phyloP scores from a whole-genome alignment of 148 eudicot genomes.

The Diospyros kaki region DNA sequence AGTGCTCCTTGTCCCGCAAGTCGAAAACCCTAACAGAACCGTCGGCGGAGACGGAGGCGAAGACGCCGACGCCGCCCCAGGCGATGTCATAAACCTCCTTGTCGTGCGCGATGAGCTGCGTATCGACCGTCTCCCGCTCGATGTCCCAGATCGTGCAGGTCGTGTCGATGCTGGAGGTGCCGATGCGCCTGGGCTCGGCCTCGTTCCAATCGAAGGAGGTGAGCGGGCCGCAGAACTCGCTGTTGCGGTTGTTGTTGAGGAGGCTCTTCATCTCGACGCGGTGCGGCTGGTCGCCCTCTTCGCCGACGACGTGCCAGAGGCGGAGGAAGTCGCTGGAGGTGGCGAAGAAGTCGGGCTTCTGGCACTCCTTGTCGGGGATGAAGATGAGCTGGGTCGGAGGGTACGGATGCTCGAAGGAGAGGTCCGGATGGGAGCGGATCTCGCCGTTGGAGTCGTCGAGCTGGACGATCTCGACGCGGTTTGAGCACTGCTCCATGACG shows the following conservation, averaged over 20 bases:
- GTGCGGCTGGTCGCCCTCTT: constrained; percentile 1
- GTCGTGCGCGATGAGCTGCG: constrained; percentile 74
- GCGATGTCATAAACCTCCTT: constrained; percentile 84
- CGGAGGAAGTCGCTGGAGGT: constrained; percentile 53
- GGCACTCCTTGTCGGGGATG: constrained; percentile 61
- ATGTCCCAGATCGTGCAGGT: constrained; percentile 79
- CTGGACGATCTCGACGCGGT: constrained; percentile 81
- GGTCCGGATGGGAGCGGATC: constrained; percentile 41
- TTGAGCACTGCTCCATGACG: constrained; percentile 62
- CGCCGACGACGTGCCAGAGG: constrained; percentile 45
- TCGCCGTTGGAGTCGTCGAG: constrained; percentile 55
- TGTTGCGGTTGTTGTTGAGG: constrained; percentile 47
- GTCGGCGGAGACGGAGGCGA: constrained; percentile 70
- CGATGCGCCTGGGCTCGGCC: constrained; percentile 61
- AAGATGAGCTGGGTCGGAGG: constrained; percentile 54
- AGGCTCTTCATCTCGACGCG: constrained; percentile 40
- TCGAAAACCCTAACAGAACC: constrained; percentile 74
- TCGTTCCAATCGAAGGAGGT: constrained; percentile 79
- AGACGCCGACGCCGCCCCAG: constrained; percentile 76
- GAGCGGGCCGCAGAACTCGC: constrained; percentile 59
- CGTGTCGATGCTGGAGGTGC: constrained; percentile 62
- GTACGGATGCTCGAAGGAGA: constrained; percentile 52
- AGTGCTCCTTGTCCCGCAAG: constrained; percentile 67
- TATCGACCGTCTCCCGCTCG: constrained; percentile 60
- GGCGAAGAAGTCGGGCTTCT: constrained; percentile 50